Conservation (phyloP, 2,329 filamentous ascomycete genomes). For the Madurella mycetomatis region DNA sequence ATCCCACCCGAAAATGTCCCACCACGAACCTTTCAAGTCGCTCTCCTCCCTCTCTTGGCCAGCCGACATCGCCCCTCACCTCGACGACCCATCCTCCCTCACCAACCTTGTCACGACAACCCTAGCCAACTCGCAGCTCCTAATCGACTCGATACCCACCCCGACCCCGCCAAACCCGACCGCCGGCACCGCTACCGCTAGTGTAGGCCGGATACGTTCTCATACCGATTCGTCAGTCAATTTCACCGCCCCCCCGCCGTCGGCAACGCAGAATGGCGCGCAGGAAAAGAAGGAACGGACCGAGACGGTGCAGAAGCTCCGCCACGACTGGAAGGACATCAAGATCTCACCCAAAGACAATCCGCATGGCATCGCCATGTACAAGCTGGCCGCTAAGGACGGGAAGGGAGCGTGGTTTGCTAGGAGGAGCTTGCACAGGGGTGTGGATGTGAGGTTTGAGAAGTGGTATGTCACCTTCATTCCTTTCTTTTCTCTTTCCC, state of each 20-base stretch:
- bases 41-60: constrained; percentile 24
- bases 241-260: constrained; percentile 41
- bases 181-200: constrained; percentile 26
- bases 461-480: constrained; percentile 41
- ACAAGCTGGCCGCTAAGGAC: constrained; percentile 74
- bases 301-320: constrained; percentile 49
- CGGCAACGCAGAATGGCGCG: constrained; percentile 38
- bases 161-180: neutral
- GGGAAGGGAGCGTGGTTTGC: constrained; percentile 88
- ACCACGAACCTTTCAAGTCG: constrained; percentile 26
- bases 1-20: constrained; percentile 6
- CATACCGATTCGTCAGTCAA: constrained; percentile 50
- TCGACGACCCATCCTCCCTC: constrained; percentile 2
- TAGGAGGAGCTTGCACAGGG: constrained; percentile 66
- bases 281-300: neutral
- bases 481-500: neutral
- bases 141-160: constrained; percentile 26
- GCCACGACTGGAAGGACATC: constrained; percentile 82
- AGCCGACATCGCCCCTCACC: constrained; percentile 9
- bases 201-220: constrained; percentile 47
- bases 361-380: constrained; percentile 70
- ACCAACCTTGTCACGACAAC: constrained; percentile 18
- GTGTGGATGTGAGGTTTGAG: constrained; percentile 61
- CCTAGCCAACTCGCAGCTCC: constrained; percentile 21
- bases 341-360: constrained; percentile 70